A percentile compares a stretch with the other conserved stretches of the same genome.
Evolutionary conservation across 2,329 filamentous ascomycete genomes (phyloP).

Genomic region (Venturia oleaginea): DNA sequence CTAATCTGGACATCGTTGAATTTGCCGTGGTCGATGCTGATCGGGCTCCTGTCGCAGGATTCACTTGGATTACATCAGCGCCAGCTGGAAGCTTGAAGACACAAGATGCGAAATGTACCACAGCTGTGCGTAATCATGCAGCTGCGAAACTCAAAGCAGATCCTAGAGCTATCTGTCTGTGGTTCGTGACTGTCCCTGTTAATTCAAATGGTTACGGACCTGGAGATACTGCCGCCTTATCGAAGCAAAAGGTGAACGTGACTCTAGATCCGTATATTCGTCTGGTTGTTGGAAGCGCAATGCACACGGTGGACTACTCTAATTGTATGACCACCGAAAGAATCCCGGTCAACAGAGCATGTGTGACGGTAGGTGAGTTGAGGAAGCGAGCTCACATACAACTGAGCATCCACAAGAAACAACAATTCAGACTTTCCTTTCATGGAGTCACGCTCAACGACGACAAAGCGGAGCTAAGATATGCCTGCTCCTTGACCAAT

Average conservation of each 20-base stretch:
- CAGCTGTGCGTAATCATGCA: neutral
- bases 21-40: neutral
- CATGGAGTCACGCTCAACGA: neutral
- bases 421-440: neutral
- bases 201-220: neutral
- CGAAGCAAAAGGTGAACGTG: neutral
- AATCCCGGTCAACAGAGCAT: neutral
- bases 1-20: neutral
- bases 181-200: neutral
- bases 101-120: neutral
- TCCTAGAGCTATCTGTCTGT: neutral
- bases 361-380: neutral
- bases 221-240: neutral
- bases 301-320: neutral
- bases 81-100: neutral
- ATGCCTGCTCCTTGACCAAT: neutral
- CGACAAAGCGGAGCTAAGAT: neutral
- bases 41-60: neutral
- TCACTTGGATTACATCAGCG: neutral
- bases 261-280: neutral
- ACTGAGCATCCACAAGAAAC: neutral
- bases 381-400: neutral
- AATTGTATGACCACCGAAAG: neutral
- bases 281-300: neutral
- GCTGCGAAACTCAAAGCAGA: neutral